phyloP scores from a whole-genome alignment of 129 eudicot genomes.

The Ambrosia trifida region DNA sequence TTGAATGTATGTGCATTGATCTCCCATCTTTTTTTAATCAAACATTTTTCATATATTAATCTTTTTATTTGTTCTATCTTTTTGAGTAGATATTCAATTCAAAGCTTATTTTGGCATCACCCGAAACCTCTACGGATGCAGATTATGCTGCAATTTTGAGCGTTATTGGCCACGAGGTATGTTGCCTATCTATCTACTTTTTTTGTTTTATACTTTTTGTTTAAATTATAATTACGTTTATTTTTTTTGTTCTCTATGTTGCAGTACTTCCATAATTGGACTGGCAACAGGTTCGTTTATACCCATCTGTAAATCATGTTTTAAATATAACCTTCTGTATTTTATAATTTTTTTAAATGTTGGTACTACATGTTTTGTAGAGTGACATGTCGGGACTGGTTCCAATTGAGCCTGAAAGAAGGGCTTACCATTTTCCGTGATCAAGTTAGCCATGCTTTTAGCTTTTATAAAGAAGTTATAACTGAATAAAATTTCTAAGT shows the following conservation, averaged over 20 bases:
- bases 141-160: constrained; percentile 98
- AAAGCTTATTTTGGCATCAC: constrained; percentile 93
- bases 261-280: constrained; percentile 99
- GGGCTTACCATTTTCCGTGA: constrained; percentile 99
- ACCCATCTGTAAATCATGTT: neutral
- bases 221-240: neutral
- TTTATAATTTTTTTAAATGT: neutral
- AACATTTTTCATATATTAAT: neutral
- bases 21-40: neutral
- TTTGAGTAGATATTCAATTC: constrained; percentile 76
- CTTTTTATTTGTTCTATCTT: neutral
- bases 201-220: neutral
- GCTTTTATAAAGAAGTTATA: neutral
- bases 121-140: constrained; percentile 92
- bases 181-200: neutral
- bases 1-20: constrained; percentile 57
- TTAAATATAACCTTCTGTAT: neutral
- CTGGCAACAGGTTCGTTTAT: constrained; percentile 80
- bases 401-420: constrained; percentile 94
- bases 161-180: constrained; percentile 96
- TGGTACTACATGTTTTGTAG: constrained; percentile 35
- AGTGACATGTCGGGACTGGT: constrained; percentile 99
- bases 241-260: constrained; percentile 24
- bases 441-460: constrained; percentile 47
- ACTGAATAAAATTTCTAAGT: neutral